A percentile compares a stretch with the other conserved stretches of the same genome.
phyloP scores from a whole-genome alignment of 2,329 filamentous ascomycete genomes.

The Trichocomaceae sp. region DNA sequence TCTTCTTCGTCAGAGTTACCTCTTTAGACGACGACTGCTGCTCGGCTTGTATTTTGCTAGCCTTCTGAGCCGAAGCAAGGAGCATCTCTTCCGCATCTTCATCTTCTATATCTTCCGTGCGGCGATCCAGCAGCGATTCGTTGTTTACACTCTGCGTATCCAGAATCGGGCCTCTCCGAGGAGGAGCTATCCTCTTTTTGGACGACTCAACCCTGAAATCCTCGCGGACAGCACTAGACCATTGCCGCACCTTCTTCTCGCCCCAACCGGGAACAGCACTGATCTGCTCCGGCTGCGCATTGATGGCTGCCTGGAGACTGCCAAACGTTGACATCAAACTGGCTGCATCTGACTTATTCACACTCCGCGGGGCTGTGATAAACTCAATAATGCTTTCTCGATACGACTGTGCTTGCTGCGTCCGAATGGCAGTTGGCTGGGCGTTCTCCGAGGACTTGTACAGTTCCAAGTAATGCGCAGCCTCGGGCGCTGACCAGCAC shows the following conservation, averaged over 20 bases:
- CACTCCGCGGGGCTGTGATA: conserved; percentile 76
- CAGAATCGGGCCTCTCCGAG: conserved; percentile 12
- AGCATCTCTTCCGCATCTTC: conserved; percentile 44
- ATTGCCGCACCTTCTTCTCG: conserved; percentile 85
- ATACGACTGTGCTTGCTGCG: conserved; percentile 76
- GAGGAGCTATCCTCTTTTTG: conserved; percentile 46
- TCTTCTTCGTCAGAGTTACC: conserved; percentile 13
- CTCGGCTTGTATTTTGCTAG: conserved; percentile 18
- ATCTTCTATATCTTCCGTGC: conserved; percentile 26
- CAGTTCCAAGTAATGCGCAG: conserved; percentile 84
- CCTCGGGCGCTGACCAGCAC: conserved; percentile 91
- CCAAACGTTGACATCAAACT: conserved; percentile 88
- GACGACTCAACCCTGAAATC: conserved; percentile 73
- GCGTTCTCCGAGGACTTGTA: conserved; percentile 94
- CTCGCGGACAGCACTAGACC: conserved; percentile 74
- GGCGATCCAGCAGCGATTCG: neutral
- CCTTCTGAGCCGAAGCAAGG: conserved; percentile 25
- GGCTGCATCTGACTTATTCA: conserved; percentile 93
- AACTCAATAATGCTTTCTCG: conserved; percentile 86
- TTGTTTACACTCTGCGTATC: conserved; percentile 4
- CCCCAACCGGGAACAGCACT: conserved; percentile 86
- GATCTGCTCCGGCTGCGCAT: conserved; percentile 80
- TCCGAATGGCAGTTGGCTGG: conserved; percentile 71
- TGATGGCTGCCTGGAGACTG: conserved; percentile 76
- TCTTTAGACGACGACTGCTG: conserved; percentile 14